These are phyloP conservation scores for Nakazawaea sp. DNA, from an alignment of 805 yeast species.

Conservation along the genomic window DNA sequence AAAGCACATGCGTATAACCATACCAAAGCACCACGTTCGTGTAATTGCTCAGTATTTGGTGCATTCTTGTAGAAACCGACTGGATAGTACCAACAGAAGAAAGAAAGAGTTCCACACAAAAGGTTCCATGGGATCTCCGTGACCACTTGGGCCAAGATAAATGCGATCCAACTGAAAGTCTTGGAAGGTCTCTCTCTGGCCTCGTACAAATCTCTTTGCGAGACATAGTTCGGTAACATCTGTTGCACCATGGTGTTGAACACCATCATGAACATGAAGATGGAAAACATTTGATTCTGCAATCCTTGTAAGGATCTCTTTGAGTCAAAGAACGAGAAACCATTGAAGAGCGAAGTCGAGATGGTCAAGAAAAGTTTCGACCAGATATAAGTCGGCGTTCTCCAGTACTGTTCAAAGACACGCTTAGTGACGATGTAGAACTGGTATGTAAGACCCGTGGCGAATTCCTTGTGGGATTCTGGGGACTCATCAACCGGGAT, in stretches of 20 bases:
- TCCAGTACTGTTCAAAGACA: constrained; percentile 55
- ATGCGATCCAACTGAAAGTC: constrained; percentile 61
- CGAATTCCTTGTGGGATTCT: constrained; percentile 32
- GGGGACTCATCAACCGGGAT: constrained; percentile 25
- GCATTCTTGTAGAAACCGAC: constrained; percentile 62
- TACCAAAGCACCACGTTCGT: constrained; percentile 56
- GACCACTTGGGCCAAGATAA: constrained; percentile 52
- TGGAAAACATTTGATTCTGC: constrained; percentile 77
- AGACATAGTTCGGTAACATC: constrained; percentile 52
- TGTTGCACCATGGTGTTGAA: constrained; percentile 56
- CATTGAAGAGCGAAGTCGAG: constrained; percentile 53
- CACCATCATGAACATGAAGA: constrained; percentile 60
- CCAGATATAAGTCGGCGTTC: constrained; percentile 57
- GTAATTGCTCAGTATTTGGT: constrained; percentile 31
- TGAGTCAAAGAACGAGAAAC: constrained; percentile 65
- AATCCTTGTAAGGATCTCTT: constrained; percentile 55
- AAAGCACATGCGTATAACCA: constrained; percentile 24
- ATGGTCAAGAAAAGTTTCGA: constrained; percentile 48
- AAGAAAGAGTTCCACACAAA: constrained; percentile 54
- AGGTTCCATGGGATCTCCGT: constrained; percentile 65
- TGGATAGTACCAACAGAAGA: constrained; percentile 67
- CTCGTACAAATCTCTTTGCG: constrained; percentile 62
- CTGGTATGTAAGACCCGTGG: constrained; percentile 35
- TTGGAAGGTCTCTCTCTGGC: constrained; percentile 70
- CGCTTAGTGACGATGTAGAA: constrained; percentile 38